Conservation (phyloP, 2,329 filamentous ascomycete species). For the Fusarium sarcochroum region DNA sequence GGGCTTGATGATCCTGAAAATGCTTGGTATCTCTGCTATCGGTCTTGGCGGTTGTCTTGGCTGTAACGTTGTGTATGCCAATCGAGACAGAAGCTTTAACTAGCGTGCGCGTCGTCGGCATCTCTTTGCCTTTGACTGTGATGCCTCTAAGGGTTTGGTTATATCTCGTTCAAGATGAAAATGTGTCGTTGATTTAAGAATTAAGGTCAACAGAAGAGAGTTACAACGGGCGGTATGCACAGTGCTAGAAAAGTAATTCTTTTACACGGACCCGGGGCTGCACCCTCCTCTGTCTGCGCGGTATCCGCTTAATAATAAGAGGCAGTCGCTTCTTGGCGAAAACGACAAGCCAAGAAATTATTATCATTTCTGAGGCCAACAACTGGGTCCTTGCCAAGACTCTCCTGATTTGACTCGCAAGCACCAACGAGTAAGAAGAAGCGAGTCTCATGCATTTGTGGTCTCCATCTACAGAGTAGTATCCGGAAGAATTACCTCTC, state of each 20-base stretch:
- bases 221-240: not conserved
- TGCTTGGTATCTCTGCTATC: slow-evolving; percentile 29
- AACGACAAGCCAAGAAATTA: slow-evolving; percentile 25
- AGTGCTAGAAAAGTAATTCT: not conserved
- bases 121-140: not conserved
- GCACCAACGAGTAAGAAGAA: slow-evolving; percentile 22
- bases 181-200: slow-evolving; percentile 26
- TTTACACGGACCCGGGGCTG: not conserved
- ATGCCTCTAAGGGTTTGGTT: not conserved
- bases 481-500: slow-evolving; percentile 6
- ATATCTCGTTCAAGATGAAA: too few relatives aligned
- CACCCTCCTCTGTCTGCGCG: slow-evolving; percentile 1
- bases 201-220: slow-evolving; percentile 1
- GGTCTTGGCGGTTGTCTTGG: slow-evolving; percentile 37
- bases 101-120: slow-evolving; percentile 22
- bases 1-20: slow-evolving; percentile 2
- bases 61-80: slow-evolving; percentile 24
- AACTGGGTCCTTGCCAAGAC: slow-evolving; percentile 15
- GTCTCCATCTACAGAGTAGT: not conserved
- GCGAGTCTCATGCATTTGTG: slow-evolving; percentile 13
- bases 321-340: slow-evolving; percentile 24
- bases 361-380: slow-evolving; percentile 18
- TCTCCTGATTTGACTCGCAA: not conserved
- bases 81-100: slow-evolving; percentile 12
- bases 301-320: not conserved